A percentile compares a stretch with the other conserved stretches of the same genome.
Conservation (phyloP, 1,284 basidiomycete genomes). For the Pascua guehoae region DNA sequence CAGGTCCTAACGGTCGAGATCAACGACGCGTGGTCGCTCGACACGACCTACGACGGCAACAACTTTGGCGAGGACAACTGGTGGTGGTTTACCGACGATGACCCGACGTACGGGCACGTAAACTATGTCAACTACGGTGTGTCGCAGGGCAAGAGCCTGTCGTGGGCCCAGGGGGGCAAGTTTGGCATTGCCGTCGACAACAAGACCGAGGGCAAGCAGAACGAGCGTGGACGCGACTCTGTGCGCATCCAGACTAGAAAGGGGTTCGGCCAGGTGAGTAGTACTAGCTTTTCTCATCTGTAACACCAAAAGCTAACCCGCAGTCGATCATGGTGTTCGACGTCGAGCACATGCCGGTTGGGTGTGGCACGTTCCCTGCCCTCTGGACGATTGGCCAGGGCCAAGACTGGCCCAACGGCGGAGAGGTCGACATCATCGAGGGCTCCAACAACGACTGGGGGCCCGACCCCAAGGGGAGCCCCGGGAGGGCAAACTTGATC, state of each 20-base stretch:
- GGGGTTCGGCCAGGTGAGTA: conserved; percentile 39
- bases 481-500: conserved; percentile 1
- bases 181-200: conserved; percentile 37
- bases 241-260: conserved; percentile 41
- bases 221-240: conserved; percentile 39
- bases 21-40: too few species aligned
- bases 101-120: background rate
- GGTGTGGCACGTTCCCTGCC: conserved; percentile 59
- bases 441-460: conserved; percentile 44
- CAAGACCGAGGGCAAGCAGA: conserved; percentile 15
- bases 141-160: background rate
- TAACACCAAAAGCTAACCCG: background rate
- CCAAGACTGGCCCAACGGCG: conserved; percentile 63
- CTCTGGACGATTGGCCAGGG: conserved; percentile 60
- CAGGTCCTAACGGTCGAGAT: too few species aligned
- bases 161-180: conserved; percentile 4
- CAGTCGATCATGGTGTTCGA: conserved; percentile 32
- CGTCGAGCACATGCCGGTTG: conserved; percentile 45
- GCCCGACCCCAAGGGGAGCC: too few species aligned
- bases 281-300: background rate
- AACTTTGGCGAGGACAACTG: too few species aligned
- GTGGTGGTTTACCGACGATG: too few species aligned
- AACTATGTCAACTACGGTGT: conserved; percentile 5
- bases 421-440: conserved; percentile 85
- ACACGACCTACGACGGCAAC: too few species aligned